These are phyloP conservation scores for Suillus paluster DNA, from an alignment of 768 basidiomycete genomes.

Conservation along the genomic window DNA sequence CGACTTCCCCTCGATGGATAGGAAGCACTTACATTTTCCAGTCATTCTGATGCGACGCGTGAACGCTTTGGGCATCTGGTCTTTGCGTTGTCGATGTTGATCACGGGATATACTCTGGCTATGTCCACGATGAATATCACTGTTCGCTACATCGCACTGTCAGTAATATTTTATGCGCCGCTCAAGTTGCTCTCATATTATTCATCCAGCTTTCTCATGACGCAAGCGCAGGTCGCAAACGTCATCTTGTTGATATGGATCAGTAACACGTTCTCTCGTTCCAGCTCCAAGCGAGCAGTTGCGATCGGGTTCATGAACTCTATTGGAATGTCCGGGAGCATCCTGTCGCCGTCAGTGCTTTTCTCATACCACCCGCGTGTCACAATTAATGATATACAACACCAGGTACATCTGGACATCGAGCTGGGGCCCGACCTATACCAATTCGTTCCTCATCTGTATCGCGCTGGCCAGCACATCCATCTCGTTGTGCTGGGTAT, in stretches of 20 bases:
- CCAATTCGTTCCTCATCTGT: slow-evolving; percentile 70
- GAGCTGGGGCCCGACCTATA: slow-evolving; percentile 69
- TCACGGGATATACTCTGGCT: slow-evolving; percentile 67
- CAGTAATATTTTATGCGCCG: slow-evolving; percentile 19
- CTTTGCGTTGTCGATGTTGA: slow-evolving; percentile 52
- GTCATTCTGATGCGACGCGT: slow-evolving; percentile 68
- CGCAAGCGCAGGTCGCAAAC: slow-evolving; percentile 68
- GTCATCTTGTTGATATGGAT: slow-evolving; percentile 59
- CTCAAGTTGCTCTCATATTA: not conserved
- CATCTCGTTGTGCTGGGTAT: slow-evolving; percentile 50
- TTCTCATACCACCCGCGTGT: slow-evolving; percentile 10
- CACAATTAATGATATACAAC: not conserved
- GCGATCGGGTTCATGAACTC: slow-evolving; percentile 10
- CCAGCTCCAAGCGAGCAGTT: slow-evolving; percentile 76
- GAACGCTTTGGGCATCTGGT: slow-evolving; percentile 75
- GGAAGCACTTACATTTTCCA: slow-evolving; percentile 19
- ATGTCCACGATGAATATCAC: slow-evolving; percentile 62
- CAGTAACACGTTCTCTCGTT: slow-evolving; percentile 62
- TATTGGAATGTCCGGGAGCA: slow-evolving; percentile 5
- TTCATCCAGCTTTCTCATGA: slow-evolving; percentile 66
- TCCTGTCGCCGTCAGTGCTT: slow-evolving; percentile 11
- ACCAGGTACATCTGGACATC: slow-evolving; percentile 64
- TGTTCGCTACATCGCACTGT: slow-evolving; percentile 62
- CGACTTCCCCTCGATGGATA: no score
- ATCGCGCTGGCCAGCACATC: slow-evolving; percentile 55